Evolutionary conservation across 257 asterid genomes (phyloP).

Genomic region (Cruciata laevipes): DNA sequence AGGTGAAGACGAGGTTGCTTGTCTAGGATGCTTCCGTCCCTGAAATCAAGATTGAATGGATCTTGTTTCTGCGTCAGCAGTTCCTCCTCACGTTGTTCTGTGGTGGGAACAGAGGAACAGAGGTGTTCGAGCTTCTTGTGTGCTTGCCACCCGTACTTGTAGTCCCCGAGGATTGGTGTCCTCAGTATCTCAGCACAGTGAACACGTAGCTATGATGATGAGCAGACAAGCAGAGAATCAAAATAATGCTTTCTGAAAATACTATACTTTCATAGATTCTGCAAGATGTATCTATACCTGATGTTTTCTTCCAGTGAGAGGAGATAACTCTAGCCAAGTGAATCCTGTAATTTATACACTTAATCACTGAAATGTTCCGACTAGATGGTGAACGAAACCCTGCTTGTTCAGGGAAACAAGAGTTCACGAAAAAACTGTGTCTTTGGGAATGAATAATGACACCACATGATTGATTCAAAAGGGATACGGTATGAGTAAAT

Average conservation of each 20-base stretch:
- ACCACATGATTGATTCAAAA: no score
- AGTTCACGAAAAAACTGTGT: neutral
- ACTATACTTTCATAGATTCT: neutral
- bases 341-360: conserved; percentile 47
- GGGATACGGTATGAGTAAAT: no score
- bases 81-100: conserved; percentile 10
- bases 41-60: conserved; percentile 37
- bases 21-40: conserved; percentile 57
- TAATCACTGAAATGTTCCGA: neutral
- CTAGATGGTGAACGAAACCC: neutral
- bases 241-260: neutral
- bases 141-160: conserved; percentile 88
- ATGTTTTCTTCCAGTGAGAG: conserved; percentile 93
- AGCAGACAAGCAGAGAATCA: conserved; percentile 6
- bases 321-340: conserved; percentile 83
- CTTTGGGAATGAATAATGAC: no score
- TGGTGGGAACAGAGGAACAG: conserved; percentile 21
- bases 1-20: conserved; percentile 71
- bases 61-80: conserved; percentile 18
- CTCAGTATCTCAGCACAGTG: conserved; percentile 96
- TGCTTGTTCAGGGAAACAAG: neutral
- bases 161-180: conserved; percentile 96
- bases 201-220: conserved; percentile 59
- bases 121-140: conserved; percentile 55
- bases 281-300: conserved; percentile 41